Evolutionary conservation across 2,329 filamentous ascomycete species (phyloP).

Genomic region (Aspergillus fischeri): DNA sequence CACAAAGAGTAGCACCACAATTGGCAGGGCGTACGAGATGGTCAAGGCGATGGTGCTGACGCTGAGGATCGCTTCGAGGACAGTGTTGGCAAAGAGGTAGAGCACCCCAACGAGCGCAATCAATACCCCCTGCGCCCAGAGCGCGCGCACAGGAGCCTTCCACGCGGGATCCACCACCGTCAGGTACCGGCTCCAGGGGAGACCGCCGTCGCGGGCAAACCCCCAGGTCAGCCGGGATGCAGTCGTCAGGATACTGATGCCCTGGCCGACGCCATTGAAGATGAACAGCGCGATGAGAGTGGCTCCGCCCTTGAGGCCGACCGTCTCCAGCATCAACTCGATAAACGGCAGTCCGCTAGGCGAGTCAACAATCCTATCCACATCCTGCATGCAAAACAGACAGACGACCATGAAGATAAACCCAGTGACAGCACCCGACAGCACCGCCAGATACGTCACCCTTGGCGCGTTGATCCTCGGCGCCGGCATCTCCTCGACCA

Average conservation of each 20-base stretch:
- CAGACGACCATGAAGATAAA: conserved; percentile 52
- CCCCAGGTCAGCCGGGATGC: conserved; percentile 53
- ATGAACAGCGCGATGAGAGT: conserved; percentile 54
- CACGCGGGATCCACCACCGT: conserved; percentile 44
- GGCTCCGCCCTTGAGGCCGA: conserved; percentile 42
- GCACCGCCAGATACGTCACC: conserved; percentile 51
- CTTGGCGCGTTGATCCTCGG: conserved; percentile 50
- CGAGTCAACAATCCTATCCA: conserved; percentile 41
- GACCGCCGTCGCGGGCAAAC: conserved; percentile 52
- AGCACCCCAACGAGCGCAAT: conserved; percentile 51
- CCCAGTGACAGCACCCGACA: conserved; percentile 47
- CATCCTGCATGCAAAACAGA: conserved; percentile 48
- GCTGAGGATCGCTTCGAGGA: conserved; percentile 51
- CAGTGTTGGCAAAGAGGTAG: conserved; percentile 52
- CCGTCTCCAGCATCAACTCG: conserved; percentile 42
- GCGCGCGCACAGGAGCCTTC: conserved; percentile 51
- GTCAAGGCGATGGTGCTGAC: conserved; percentile 56
- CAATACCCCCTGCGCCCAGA: conserved; percentile 50
- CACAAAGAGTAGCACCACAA: conserved; percentile 44
- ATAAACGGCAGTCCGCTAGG: conserved; percentile 46
- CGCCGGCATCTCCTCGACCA: conserved; percentile 55
- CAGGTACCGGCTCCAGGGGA: conserved; percentile 46
- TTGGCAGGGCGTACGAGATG: conserved; percentile 51
- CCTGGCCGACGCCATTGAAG: conserved; percentile 54
- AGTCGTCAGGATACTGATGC: conserved; percentile 50